These are phyloP conservation scores for Solanum pimpinellifolium DNA, from an alignment of 257 asterid species.

Conservation along the genomic window DNA sequence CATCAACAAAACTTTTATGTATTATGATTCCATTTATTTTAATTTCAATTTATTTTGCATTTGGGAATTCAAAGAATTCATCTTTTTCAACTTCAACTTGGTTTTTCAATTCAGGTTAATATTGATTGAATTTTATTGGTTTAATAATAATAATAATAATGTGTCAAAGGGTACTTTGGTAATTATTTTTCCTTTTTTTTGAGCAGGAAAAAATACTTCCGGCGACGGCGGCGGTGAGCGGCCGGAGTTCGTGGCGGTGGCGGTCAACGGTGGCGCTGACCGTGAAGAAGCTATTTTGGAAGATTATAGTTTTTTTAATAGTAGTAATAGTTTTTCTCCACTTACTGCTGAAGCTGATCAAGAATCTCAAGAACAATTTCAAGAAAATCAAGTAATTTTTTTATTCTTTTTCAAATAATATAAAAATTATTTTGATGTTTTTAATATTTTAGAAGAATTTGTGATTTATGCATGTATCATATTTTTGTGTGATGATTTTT, in stretches of 20 bases:
- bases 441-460: background rate
- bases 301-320: slow-evolving; percentile 17
- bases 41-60: slow-evolving; percentile 19
- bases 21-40: slow-evolving; percentile 35
- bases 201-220: background rate
- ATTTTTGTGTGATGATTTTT: background rate
- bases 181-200: background rate
- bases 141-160: background rate
- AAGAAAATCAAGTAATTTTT: background rate
- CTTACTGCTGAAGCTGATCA: slow-evolving; percentile 14
- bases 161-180: background rate
- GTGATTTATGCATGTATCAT: background rate
- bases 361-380: background rate
- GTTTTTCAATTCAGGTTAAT: slow-evolving; percentile 5
- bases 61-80: slow-evolving; percentile 9
- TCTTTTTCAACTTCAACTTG: slow-evolving; percentile 4
- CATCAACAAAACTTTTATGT: slow-evolving; percentile 33
- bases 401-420: background rate
- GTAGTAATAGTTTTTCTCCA: slow-evolving; percentile 26
- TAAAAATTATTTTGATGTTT: background rate
- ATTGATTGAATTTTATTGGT: background rate
- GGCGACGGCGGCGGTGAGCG: background rate
- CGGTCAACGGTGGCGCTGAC: slow-evolving; percentile 12
- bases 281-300: slow-evolving; percentile 27
- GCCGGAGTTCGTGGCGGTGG: slow-evolving; percentile 13